These are phyloP conservation scores for Saccharomycopsis fodiens DNA, from an alignment of 805 yeast species.

Conservation along the genomic window DNA sequence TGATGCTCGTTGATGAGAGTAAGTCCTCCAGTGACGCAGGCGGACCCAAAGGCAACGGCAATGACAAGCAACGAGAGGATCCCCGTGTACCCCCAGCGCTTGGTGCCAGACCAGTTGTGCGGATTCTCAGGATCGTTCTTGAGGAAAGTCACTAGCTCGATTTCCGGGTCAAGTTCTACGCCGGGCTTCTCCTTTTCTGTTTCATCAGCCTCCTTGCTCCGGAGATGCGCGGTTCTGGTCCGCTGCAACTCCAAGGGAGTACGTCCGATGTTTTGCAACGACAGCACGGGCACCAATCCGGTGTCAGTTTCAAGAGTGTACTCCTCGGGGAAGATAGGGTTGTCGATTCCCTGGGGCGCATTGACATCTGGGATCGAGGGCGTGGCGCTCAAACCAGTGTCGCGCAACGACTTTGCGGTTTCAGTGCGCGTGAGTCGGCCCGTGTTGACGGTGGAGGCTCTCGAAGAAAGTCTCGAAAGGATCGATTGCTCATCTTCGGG, in stretches of 20 bases:
- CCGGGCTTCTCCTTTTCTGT: slow-evolving; percentile 21
- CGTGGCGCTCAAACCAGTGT: slow-evolving; percentile 50
- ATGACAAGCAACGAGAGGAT: slow-evolving; percentile 66
- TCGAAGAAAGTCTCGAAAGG: slow-evolving; percentile 27
- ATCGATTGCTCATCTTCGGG: slow-evolving; percentile 41
- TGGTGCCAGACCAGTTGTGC: slow-evolving; percentile 61
- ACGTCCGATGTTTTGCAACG: slow-evolving; percentile 64
- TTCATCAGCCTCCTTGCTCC: slow-evolving; percentile 23
- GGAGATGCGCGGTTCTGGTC: slow-evolving; percentile 32
- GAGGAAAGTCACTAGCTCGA: slow-evolving; percentile 78
- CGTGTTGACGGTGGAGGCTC: slow-evolving; percentile 21
- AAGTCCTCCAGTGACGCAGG: slow-evolving; percentile 83
- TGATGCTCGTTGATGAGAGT: slow-evolving; percentile 57
- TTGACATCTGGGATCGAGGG: slow-evolving; percentile 50
- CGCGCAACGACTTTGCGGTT: slow-evolving; percentile 61
- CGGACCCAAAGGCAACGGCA: slow-evolving; percentile 89
- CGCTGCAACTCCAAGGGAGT: slow-evolving; percentile 29
- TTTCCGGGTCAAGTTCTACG: slow-evolving; percentile 26
- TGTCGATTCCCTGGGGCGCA: slow-evolving; percentile 44
- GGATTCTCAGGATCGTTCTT: slow-evolving; percentile 85
- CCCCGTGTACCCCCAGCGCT: slow-evolving; percentile 62
- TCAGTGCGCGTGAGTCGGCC: slow-evolving; percentile 52
- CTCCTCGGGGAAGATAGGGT: slow-evolving; percentile 87
- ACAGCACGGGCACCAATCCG: slow-evolving; percentile 76
- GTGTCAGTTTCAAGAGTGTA: slow-evolving; percentile 82